Base-by-base conservation (phyloP, 2,329 filamentous ascomycete species). In the Fusarium sambucinum region DNA sequence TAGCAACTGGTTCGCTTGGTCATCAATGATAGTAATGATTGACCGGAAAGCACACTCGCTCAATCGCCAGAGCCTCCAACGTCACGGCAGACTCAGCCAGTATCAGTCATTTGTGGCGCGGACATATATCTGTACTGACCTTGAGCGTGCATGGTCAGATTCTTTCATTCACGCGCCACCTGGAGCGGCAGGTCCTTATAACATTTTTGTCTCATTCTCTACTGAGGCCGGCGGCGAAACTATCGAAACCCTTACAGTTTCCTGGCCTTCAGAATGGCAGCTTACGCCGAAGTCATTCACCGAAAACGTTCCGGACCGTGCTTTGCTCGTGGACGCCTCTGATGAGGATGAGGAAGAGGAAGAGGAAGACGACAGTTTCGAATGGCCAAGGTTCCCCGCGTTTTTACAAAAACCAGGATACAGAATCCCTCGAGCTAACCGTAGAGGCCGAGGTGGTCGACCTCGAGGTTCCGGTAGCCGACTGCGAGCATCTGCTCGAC, bases 91-190 rank as follows among this genome's bases (percentile, higher is more conserved):
- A 11, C 41, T 59, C n/a, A 59, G 52, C 30, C 55, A 55, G 11
- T 55, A 75, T 45, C 55, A 66, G 21, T 59, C 55, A 7, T 77
- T 79, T 30, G 35, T 67, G 25, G 59, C 67, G 38, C 72, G 63
- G n/a, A 17, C 85, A 38, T 77, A 80, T 30, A 78, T 78, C 11
- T 84, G 83, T 50, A 75, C 79, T 32, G 76, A 77, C 19, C 83
- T 85, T 79, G 86, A 88, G 68, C 73, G 81, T 51, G 81, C 81
- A 25, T 75, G 75, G 71, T 56, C 59, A 2, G 59, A 73, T 14
- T 69, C 61, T 5, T 78, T 78, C 44, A 57, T 71, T 16, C 66
- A 64, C 11, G 68, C 71, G 11, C 59, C 55, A 5, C 59, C 58
- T 3, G 63, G 63, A 8, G 72, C 64, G 37, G 75, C 77, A 6